Base-by-base conservation (phyloP, 1,284 basidiomycete species). In the Xanthoconium separans region DNA sequence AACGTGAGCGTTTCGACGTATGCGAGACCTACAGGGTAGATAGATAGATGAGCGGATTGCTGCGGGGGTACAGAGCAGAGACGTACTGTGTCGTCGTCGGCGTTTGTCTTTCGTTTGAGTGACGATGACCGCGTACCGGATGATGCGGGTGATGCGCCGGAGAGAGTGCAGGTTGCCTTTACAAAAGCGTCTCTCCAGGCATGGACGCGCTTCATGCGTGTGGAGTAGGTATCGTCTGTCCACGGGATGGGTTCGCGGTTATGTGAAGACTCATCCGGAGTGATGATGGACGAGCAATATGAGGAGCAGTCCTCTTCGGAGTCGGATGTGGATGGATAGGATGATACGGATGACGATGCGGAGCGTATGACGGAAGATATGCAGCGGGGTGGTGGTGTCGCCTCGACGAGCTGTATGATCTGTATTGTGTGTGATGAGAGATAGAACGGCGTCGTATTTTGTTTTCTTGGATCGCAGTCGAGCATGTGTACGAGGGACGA, bases 371-470 rank as follows among this genome's bases (percentile, higher is more conserved):
- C 74, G 49, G 76, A 73, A 42, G 75, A 65, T 37, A 78, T 74
- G 42, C 69, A 55, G 43, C 55, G 65, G 0, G 83, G 79, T 0
- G 85, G 85, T 2, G 84, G 75, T 0, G 83, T 66, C 6, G 79
- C 83, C 65, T 89, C 86, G 47, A 82, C 81, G 71, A 89, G 87
- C 70, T 88, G 79, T 54, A 89, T 89, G 73, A 89, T 82, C 70
- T 84, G 81, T 29, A 84, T 70, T 18, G 80, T 71, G 66, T 77
- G 76, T 1, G 76, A 80, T 56, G 75, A 73, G 58, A 79, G 69
- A 70, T 77, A 80, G 64, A 82, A 69, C 50, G 79, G 76, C 50
- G 64, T 65, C 30, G 70, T 53, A 58, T 70, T 66, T 65, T 65
- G 60, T 47, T 76, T 74, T 61, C 60, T 57, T 47, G 73, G 62